Evolutionary conservation across 345 rosid genomes (phyloP), one percentile per base, ranked within the genome.

Genomic region (Sapria himalayana): DNA sequence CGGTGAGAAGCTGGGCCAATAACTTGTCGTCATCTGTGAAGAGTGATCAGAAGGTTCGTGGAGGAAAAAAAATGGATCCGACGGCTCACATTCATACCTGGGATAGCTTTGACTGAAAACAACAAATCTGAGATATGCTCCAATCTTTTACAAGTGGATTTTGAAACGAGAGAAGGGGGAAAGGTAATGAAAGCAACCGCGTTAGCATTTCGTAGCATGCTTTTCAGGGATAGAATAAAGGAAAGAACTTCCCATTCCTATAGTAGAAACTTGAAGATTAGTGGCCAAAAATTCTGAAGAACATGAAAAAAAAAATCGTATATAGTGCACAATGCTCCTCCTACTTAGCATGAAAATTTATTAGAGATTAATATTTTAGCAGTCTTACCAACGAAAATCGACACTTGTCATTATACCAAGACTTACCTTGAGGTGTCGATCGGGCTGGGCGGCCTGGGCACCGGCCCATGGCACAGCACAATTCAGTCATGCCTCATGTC

Each of bases 231-330:
- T 58, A 69, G 74, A 51, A 89, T 60, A 46, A 76, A 89, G 13
- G 85, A 74, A 63, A 89, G 84, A 66, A 76, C 64, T 9, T 70
- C 73, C 82, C 94, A 74, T 22, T 82, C 98, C 98, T 82, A 69
- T 48, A 57, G 37, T 31, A 16, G 11, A 20, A 36, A 5, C n/a
- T n/a, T n/a, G n/a, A n/a, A n/a, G n/a, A n/a, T n/a, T n/a, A n/a
- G n/a, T n/a, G n/a, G n/a, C n/a, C n/a, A n/a, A n/a, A n/a, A n/a
- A n/a, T n/a, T n/a, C n/a, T n/a, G n/a, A n/a, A n/a, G n/a, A n/a
- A n/a, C n/a, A n/a, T n/a, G n/a, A n/a, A n/a, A n/a, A n/a, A n/a
- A n/a, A n/a, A n/a, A n/a, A n/a, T n/a, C n/a, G n/a, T n/a, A n/a
- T n/a, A n/a, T n/a, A n/a, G n/a, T n/a, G n/a, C n/a, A n/a, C n/a